Base-by-base conservation (phyloP, 352 stramenopile species). In the Pythium pyrilobum region DNA sequence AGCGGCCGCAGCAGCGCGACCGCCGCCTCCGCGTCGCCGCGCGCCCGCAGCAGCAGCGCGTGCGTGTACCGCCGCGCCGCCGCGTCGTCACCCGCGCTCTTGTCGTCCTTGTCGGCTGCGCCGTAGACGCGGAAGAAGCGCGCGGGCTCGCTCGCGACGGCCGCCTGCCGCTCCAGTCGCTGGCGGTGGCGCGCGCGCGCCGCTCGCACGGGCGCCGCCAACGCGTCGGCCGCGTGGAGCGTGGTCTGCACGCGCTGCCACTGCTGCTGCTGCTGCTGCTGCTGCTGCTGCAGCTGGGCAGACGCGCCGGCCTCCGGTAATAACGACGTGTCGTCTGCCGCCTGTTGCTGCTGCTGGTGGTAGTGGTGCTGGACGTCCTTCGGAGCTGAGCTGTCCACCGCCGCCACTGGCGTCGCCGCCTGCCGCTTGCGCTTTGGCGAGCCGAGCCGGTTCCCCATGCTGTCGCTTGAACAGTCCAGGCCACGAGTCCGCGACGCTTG, bases 41-140 rank as follows among this genome's bases (percentile, higher is more conserved):
- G 53, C 7, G 66, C 47, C 56, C 74, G 65, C 16, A 83, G 39
- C 25, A 78, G 37, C 52, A 87, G 59, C 16, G 76, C 73, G 18
- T 74, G 59, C 2, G 71, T 71, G 56, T 81, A 87, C 16, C 48
- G 40, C 37, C 64, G 48, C 34, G 65, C 44, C 9, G 72, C 54
- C 9, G 65, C 52, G 24, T 59, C 29, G n/a, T 18, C 16, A 29
- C 27, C 33, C 24, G 9, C 16, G 5, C 0, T 23, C 4, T 13
- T n/a, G 25, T 33, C n/a, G 18, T 33, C 15, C 4, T 15, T 12
- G 11, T 41, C 9, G n/a, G 36, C 18, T 37, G 34, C 4, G 25
- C 23, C 20, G 43, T 48, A 28, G 36, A 27, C 55, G 38, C 64
- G 50, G 1, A 66, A 54, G 43, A 77, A 69, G 29, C 78, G 72